Percentiles rank a stretch among this genome's conserved stretches.
Conservation (phyloP, 331 rosid species). For the Malus hybrid region DNA sequence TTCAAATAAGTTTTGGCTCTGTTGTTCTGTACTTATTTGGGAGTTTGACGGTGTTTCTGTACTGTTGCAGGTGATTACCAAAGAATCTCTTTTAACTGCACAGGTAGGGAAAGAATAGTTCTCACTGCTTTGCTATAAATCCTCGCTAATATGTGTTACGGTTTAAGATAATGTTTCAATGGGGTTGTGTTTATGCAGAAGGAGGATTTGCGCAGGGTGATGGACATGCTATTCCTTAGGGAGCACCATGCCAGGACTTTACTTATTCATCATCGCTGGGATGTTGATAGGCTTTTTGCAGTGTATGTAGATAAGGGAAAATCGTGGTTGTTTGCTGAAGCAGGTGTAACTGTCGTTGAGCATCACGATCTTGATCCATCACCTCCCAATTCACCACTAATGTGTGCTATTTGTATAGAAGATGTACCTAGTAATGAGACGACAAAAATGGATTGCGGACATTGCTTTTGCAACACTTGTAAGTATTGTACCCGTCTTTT, state of each 20-base stretch:
- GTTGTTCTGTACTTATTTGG: background rate
- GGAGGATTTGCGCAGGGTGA: slow-evolving; percentile 83
- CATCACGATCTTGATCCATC: slow-evolving; percentile 23
- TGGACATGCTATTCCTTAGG: slow-evolving; percentile 68
- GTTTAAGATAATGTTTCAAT: slow-evolving; percentile 14
- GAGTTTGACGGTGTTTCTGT: slow-evolving; percentile 10
- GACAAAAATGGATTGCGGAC: slow-evolving; percentile 88
- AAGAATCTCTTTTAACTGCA: slow-evolving; percentile 67
- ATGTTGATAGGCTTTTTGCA: slow-evolving; percentile 61
- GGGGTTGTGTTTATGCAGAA: slow-evolving; percentile 33
- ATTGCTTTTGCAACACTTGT: slow-evolving; percentile 88
- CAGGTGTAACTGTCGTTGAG: slow-evolving; percentile 67
- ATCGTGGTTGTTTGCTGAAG: slow-evolving; percentile 46
- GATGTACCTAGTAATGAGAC: slow-evolving; percentile 52
- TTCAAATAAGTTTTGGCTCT: background rate
- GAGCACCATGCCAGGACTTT: slow-evolving; percentile 88
- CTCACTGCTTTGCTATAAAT: background rate
- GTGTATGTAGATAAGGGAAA: slow-evolving; percentile 71
- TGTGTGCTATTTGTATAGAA: slow-evolving; percentile 75
- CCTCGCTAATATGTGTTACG: background rate
- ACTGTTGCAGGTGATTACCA: slow-evolving; percentile 63
- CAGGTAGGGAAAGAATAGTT: slow-evolving; percentile 46
- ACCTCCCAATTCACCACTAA: slow-evolving; percentile 21
- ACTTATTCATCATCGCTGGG: slow-evolving; percentile 88
- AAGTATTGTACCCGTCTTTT: slow-evolving; percentile 24